A percentile compares a stretch with the other conserved stretches of the same genome.
phyloP scores from a whole-genome alignment of 768 basidiomycete species.

The Tylopilus sp. region DNA sequence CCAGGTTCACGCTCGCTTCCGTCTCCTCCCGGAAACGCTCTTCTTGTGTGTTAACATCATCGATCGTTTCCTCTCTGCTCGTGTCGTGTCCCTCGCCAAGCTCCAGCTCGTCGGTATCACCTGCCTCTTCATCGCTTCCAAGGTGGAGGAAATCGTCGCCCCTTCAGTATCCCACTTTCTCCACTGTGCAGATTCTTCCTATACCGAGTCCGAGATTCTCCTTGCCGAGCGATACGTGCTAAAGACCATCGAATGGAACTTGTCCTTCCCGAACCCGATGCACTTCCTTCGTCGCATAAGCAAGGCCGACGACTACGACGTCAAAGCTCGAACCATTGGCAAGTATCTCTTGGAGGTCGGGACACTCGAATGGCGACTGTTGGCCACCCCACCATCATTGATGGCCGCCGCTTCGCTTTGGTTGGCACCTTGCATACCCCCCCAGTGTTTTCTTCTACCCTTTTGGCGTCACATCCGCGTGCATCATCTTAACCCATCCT shows the following conservation, averaged over 20 bases:
- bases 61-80: constrained; percentile 60
- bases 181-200: constrained; percentile 74
- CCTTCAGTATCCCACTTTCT: constrained; percentile 82
- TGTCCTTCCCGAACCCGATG: constrained; percentile 85
- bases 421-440: too few relatives aligned
- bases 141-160: constrained; percentile 90
- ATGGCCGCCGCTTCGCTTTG: constrained; percentile 84
- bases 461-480: too few relatives aligned
- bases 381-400: constrained; percentile 70
- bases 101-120: constrained; percentile 90
- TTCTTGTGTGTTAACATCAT: constrained; percentile 88
- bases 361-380: constrained; percentile 74
- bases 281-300: constrained; percentile 85
- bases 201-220: constrained; percentile 75
- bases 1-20: constrained; percentile 85
- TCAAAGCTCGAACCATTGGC: constrained; percentile 79
- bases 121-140: constrained; percentile 83
- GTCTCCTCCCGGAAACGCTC: constrained; percentile 84
- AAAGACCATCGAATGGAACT: constrained; percentile 80
- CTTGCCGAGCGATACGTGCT: constrained; percentile 88
- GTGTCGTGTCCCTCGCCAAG: constrained; percentile 63
- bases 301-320: constrained; percentile 91
- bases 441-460: too few relatives aligned
- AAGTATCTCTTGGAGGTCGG: constrained; percentile 91
- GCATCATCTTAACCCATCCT: too few relatives aligned